phyloP scores from a whole-genome alignment of 257 asterid species.

The Nicotiana knightiana region DNA sequence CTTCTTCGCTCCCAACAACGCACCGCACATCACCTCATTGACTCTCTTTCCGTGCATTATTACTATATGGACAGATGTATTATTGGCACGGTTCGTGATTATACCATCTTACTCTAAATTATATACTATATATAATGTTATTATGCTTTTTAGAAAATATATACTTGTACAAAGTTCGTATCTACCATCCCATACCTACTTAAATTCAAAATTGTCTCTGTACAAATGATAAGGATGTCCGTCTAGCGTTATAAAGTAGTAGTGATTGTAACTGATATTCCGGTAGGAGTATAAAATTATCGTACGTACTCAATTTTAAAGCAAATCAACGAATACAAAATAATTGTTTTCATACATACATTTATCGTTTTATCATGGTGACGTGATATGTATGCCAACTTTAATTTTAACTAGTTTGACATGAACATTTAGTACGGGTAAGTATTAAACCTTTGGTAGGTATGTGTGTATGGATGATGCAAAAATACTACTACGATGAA shows the following conservation, averaged over 20 bases:
- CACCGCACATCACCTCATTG: neutral
- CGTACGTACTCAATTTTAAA: no score
- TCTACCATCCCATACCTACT: neutral
- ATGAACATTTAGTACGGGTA: no score
- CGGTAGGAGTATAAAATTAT: no score
- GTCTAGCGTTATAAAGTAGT: neutral
- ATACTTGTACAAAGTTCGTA: neutral
- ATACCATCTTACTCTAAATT: neutral
- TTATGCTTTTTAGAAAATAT: neutral
- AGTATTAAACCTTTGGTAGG: no score
- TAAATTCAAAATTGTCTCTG: neutral
- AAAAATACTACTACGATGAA: neutral
- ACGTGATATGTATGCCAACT: no score
- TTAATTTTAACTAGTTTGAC: no score
- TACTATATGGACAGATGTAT: neutral
- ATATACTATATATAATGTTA: neutral
- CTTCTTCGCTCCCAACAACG: constrained; percentile 23
- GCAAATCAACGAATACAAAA: no score
- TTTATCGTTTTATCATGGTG: no score
- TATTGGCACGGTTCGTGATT: neutral
- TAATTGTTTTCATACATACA: no score
- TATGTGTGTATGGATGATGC: neutral
- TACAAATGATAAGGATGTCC: neutral
- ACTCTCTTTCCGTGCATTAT: neutral
- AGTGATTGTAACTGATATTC: neutral